A percentile compares a stretch with the other conserved stretches of the same genome.
phyloP scores from a whole-genome alignment of 768 basidiomycete species.

The Mycena metata region DNA sequence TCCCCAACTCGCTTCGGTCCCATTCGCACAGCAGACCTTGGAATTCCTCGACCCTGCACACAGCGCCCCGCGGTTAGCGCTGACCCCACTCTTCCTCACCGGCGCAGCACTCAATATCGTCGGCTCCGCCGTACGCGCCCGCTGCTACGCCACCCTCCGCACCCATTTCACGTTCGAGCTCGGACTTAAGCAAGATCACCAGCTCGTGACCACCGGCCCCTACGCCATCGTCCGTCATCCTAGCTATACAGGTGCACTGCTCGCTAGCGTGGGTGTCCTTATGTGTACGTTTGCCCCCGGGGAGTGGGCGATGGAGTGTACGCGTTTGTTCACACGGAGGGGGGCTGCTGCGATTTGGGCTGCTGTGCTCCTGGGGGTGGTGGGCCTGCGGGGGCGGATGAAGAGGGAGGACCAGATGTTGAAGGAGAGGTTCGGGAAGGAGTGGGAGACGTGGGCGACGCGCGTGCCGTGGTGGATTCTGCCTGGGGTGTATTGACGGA shows the following conservation, averaged over 20 bases:
- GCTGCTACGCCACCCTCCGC: slow-evolving; percentile 49
- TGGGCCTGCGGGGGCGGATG: slow-evolving; percentile 13
- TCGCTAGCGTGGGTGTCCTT: slow-evolving; percentile 42
- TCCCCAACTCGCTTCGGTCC: neutral
- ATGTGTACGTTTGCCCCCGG: slow-evolving; percentile 32
- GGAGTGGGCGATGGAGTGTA: slow-evolving; percentile 34
- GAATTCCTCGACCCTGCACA: neutral
- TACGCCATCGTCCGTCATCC: slow-evolving; percentile 50
- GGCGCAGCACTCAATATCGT: slow-evolving; percentile 1
- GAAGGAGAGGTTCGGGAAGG: slow-evolving; percentile 22
- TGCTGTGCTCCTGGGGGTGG: neutral
- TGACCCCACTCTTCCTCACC: neutral
- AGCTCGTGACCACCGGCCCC: too few species aligned
- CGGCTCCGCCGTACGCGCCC: slow-evolving; percentile 7
- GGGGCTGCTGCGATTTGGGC: slow-evolving; percentile 8
- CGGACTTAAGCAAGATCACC: slow-evolving; percentile 15
- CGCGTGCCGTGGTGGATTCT: slow-evolving; percentile 25
- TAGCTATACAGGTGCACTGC: slow-evolving; percentile 41
- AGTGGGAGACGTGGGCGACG: slow-evolving; percentile 35
- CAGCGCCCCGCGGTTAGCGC: neutral
- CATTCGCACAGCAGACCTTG: neutral
- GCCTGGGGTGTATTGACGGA: slow-evolving; percentile 30
- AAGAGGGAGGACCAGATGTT: slow-evolving; percentile 34
- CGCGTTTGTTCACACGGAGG: neutral
- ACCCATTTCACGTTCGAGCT: slow-evolving; percentile 44